Evolutionary conservation across 768 basidiomycete species (phyloP), one percentile per base, ranked within the genome.

Genomic region (Tephrocybe sp.): DNA sequence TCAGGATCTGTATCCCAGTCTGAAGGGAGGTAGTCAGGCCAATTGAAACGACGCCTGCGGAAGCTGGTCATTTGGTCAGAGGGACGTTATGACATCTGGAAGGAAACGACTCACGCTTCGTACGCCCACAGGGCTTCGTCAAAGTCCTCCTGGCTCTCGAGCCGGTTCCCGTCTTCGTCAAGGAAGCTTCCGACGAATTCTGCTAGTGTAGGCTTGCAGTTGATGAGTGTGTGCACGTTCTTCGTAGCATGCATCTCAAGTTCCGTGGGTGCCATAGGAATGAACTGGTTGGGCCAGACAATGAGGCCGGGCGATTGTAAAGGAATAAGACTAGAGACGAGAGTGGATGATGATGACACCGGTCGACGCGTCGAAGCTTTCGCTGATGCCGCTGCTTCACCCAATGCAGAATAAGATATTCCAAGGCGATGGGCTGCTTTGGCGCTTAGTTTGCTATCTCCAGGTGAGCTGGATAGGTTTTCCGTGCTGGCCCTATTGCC

Each of bases 181-280:
- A 60, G 54, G 39, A 68, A 70, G 7, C 61, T 58, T 6, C 61
- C 58, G n/a, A 85, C 60, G 60, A 70, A 83, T 39, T 80, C 79
- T 5, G 57, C 62, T 9, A 90, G 68, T 3, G 86, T 84, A 30
- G 72, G 71, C 59, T 81, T 80, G 61, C 81, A 85, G 25, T 80
- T 80, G 21, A 90, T 69, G 2, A 90, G 63, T 5, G 75, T 74
- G 61, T 90, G 84, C 43, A 88, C 67, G 60, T 84, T 75, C 67
- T 83, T 86, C 68, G 82, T 84, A n/a, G 81, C 75, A 59, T 88
- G 84, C 82, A 86, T 83, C 69, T 90, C 88, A 28, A 90, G 70
- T 61, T 87, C 86, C 3, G 65, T 61, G 20, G 86, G 74, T 0
- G 73, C 49, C 57, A 85, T 68, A 1, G 84, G 78, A 40, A 88